A percentile compares a stretch with the other conserved stretches of the same genome.
These are phyloP conservation scores for Pachysolen tannophilus DNA, from an alignment of 805 yeast genomes.

Conservation along the genomic window DNA sequence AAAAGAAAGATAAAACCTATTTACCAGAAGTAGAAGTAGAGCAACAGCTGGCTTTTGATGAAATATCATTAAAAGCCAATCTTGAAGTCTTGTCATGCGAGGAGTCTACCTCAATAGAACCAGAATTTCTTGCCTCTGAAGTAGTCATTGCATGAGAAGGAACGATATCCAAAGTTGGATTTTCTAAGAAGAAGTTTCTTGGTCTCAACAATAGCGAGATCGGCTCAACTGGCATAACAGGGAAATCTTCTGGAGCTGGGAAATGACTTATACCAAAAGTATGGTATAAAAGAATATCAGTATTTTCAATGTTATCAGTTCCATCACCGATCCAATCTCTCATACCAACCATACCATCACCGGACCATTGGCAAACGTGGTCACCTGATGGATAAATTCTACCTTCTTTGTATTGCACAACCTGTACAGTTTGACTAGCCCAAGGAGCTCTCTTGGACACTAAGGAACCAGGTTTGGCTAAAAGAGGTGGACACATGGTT, in stretches of 20 bases:
- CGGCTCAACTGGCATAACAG: conserved; percentile 69
- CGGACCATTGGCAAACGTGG: conserved; percentile 50
- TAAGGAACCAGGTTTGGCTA: conserved; percentile 56
- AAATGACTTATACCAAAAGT: conserved; percentile 67
- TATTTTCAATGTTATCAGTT: conserved; percentile 38
- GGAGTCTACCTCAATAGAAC: conserved; percentile 22
- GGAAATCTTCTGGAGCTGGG: conserved; percentile 74
- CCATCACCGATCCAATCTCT: conserved; percentile 50
- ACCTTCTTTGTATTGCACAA: conserved; percentile 56
- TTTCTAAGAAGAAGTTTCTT: conserved; percentile 55
- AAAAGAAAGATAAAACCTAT: background rate
- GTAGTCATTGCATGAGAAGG: conserved; percentile 39
- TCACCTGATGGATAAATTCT: conserved; percentile 62
- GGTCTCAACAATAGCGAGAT: conserved; percentile 57
- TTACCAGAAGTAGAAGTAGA: background rate
- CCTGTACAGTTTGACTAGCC: conserved; percentile 52
- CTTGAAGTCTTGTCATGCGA: conserved; percentile 31
- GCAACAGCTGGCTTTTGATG: conserved; percentile 15
- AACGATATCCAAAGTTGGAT: conserved; percentile 58
- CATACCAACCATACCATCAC: conserved; percentile 47
- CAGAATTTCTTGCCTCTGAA: conserved; percentile 20
- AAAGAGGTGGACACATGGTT: conserved; percentile 49
- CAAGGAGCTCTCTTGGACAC: conserved; percentile 65
- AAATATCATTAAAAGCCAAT: conserved; percentile 28
- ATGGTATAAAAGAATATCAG: conserved; percentile 59